A percentile compares a stretch with the other conserved stretches of the same genome.
Conservation (phyloP, 257 asterid species). For the Fraxinus anomala region DNA sequence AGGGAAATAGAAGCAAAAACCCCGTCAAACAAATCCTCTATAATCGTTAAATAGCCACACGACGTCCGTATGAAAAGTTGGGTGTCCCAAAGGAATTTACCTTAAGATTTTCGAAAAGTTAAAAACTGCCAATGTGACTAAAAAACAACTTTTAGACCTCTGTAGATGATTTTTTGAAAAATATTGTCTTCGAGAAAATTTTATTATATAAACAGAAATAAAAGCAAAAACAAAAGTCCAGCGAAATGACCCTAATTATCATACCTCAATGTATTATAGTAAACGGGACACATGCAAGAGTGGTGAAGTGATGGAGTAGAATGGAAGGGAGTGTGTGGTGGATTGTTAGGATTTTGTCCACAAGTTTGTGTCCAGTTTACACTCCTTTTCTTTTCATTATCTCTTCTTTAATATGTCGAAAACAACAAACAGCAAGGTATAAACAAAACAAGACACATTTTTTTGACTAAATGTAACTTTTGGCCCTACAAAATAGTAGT, state of each 20-base stretch:
- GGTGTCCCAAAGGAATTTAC: too few species aligned
- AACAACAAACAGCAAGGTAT: slow-evolving; percentile 54
- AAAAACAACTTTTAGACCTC: too few species aligned
- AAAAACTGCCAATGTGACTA: too few species aligned
- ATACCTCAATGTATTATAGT: slow-evolving; percentile 14
- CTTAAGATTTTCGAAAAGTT: too few species aligned
- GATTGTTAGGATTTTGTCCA: slow-evolving; percentile 77
- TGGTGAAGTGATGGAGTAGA: slow-evolving; percentile 57
- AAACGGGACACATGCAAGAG: slow-evolving; percentile 20
- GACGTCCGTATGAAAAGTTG: too few species aligned
- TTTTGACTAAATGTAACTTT: slow-evolving; percentile 20
- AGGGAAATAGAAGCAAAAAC: too few species aligned
- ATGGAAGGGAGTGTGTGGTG: slow-evolving; percentile 59
- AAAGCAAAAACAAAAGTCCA: too few species aligned
- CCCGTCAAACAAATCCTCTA: too few species aligned
- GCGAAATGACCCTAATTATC: neutral
- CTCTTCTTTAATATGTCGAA: slow-evolving; percentile 30
- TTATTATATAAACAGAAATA: too few species aligned
- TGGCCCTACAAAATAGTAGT: slow-evolving; percentile 45
- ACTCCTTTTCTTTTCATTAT: slow-evolving; percentile 37
- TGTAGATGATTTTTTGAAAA: too few species aligned
- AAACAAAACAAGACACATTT: slow-evolving; percentile 45
- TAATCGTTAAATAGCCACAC: too few species aligned
- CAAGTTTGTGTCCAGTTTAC: slow-evolving; percentile 52
- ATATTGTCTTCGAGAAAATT: too few species aligned